Base-by-base conservation (phyloP, 1,284 basidiomycete species). In the Coniophora puteana region DNA sequence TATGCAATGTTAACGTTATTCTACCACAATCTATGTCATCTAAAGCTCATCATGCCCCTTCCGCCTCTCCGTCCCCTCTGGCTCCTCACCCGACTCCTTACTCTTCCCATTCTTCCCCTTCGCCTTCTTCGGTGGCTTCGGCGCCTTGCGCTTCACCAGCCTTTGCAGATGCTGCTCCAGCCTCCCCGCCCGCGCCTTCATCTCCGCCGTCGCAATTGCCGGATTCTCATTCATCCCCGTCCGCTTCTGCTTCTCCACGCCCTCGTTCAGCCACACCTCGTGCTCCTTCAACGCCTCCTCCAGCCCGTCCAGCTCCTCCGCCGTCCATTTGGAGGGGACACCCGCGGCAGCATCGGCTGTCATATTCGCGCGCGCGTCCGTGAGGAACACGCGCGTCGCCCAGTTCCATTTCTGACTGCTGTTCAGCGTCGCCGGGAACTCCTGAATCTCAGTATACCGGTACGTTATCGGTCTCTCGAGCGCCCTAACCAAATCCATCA, bases 361-460 rank as follows among this genome's bases (percentile, higher is more conserved):
- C 47, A 90, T 63, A 61, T 89, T 94, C 47, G 74, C 59, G 6
- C 72, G 69, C 12, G 93, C 93, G 45, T 93, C 86, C 0, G 72
- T 67, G 27, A 96, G 71, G 78, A 97, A 98, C 16, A 84, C 60
- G 11, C 84, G 78, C 4, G 86, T 80, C 55, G 72, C 75, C 80
- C 81, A 89, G 55, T 89, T 89, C 81, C 83, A 84, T 74, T 79
- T 83, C 60, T 88, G 85, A 41, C 76, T 80, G 72, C 73, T 86
- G 66, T 80, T 90, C 58, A 81, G 84, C 51, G 70, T 83, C 59
- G 66, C 76, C 47, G 72, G 84, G 74, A 73, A 89, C 51, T 81
- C 78, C 51, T 86, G 80, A 41, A 86, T 85, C 65, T 99, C 93
- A 58, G 79, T 77, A 65, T 94, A 89, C 10, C 96, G 86, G 55